Base-by-base conservation (phyloP, 495 filamentous ascomycete genomes). In the Hypoxylon cercidicola region DNA sequence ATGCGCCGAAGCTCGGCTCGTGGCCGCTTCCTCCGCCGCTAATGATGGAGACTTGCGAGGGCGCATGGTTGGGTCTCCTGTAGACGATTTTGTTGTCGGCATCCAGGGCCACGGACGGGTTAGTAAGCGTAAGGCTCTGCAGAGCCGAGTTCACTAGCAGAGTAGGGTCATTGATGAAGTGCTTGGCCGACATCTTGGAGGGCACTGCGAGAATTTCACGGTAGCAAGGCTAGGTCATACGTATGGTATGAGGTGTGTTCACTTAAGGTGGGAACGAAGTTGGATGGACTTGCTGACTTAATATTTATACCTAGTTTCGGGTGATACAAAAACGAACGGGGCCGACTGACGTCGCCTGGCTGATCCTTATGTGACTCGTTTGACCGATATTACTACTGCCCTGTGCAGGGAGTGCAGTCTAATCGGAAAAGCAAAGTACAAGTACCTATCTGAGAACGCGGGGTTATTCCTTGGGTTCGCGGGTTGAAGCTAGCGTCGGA, bases 11-110 rank as follows among this genome's bases (percentile, higher is more conserved):
- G 56, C 89, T 89, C 28, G 95, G 95, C 72, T 99, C 95, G 69
- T 99, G 95, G 64, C 95, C 95, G 19, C 89, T 90, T 28, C 95
- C 95, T 56, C 95, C 95, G 66, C 95, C 95, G 15, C 90, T 93
- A 59, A 99, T 82, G 70, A 98, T 81, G 32, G 90, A 89, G 47
- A 97, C 93, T 52, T 88, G 87, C 6, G 72, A 62, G 1, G 73
- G 53, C 6, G 45, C 70, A 63, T 69, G 43, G 62, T 64, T 64
- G 28, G 89, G 90, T 57, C 91, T 88, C 40, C 83, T 87, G 78
- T 96, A 96, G 66, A 97, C 75, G 68, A 94, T 90, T 74, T 97
- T 99, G 79, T 97, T 92, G 35, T 84, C 78, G 44, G 73, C 70
- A 74, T 99, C 95, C 66, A 93, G 83, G 39, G 90, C 88, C 15